Base-by-base conservation (phyloP, 1,139 yeast species). In the Protomyces inundatus region DNA sequence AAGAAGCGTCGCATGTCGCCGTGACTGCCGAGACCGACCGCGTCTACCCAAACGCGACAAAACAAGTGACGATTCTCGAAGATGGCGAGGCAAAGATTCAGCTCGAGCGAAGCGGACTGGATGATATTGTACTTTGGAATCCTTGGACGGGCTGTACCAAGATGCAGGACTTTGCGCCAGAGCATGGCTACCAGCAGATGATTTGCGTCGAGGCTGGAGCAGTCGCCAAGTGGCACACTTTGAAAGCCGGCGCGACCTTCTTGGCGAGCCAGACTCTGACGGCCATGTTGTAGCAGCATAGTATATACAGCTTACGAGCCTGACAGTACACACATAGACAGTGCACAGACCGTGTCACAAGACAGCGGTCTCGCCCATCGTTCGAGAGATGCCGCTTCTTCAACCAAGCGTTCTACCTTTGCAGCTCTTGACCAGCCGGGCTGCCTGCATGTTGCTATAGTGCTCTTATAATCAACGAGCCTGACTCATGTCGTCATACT, bases 181-280 rank as follows among this genome's bases (percentile, higher is more conserved):
- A 88, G 73, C 74, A 77, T 62, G 98, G 97, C 3, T 93, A 81
- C 78, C 81, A 85, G 70, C 80, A 85, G 58, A 91, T 93, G 98
- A 82, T 93, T 66, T 93, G 98, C 77, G 83, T 93, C 64, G 98
- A 93, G 76, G 95, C 97, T 1, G 98, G 98, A 48, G 81, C 86
- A 69, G 98, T 93, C 54, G 81, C 83, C 66, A 84, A 84, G 57
- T 87, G 88, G 73, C 78, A 82, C 53, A 76, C 75, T 23, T 79
- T 93, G 71, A 73, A 77, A 57, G 84, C 93, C 10, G 95, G 93
- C 62, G 81, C 80, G 67, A 80, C 80, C 67, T 91, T 96, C 96
- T 74, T 77, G 46, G 88, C 84, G 34, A 77, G 83, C 61, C 95
- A 90, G 77, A 77, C 77, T 10, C 71, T 85, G 65, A 71, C 67